A percentile compares a stretch with the other conserved stretches of the same genome.
Conservation (phyloP, 2,329 filamentous ascomycete species). For the Sclerotinia minor region DNA sequence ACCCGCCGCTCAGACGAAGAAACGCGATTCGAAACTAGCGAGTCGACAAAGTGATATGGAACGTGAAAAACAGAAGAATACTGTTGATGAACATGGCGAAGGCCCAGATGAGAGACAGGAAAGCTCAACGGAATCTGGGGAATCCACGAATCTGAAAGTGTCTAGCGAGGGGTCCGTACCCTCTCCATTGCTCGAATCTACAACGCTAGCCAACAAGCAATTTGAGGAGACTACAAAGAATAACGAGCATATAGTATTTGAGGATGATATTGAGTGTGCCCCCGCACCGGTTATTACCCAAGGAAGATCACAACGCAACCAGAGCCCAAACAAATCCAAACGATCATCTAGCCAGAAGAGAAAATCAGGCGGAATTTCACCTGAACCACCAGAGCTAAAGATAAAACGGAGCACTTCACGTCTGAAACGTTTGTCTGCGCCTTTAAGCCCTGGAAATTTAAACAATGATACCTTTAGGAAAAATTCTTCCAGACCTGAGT, state of each 20-base stretch:
- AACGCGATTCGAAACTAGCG: constrained; percentile 53
- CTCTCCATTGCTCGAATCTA: constrained; percentile 36
- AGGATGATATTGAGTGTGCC: constrained; percentile 59
- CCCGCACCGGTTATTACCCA: constrained; percentile 70
- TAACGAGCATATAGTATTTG: constrained; percentile 28
- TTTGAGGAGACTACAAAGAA: constrained; percentile 31
- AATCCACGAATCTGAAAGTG: constrained; percentile 38
- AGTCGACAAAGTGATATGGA: constrained; percentile 48
- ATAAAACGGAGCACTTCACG: constrained; percentile 58
- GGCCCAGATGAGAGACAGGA: constrained; percentile 29
- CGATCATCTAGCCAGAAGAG: constrained; percentile 41
- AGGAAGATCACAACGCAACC: constrained; percentile 47
- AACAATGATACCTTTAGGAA: constrained; percentile 43
- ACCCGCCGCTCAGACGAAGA: constrained; percentile 51
- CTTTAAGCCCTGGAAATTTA: constrained; percentile 42
- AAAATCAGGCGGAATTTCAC: constrained; percentile 51
- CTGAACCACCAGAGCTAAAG: constrained; percentile 49
- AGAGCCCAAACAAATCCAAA: constrained; percentile 45
- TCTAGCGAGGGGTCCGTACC: constrained; percentile 40
- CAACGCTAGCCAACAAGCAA: constrained; percentile 32
- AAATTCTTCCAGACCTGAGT: constrained; percentile 43
- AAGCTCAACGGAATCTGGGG: constrained; percentile 36
- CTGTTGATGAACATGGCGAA: constrained; percentile 30
- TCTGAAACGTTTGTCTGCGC: constrained; percentile 58
- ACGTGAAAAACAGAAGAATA: constrained; percentile 41